Base-by-base conservation (phyloP, 192 early-diverging fungal species). In the Blastocladiella britannica region DNA sequence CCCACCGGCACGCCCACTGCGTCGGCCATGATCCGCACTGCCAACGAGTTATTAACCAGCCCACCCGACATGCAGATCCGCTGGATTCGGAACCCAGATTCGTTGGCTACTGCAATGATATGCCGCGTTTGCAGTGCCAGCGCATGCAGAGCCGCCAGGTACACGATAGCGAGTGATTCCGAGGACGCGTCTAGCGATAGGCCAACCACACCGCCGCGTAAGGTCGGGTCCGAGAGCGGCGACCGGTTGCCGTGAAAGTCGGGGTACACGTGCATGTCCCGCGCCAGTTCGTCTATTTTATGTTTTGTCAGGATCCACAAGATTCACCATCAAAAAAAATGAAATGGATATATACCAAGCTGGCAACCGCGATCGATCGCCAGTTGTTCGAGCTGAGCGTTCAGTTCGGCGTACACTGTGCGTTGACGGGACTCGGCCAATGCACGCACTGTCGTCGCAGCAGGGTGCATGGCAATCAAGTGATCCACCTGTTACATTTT, bases 161-260 rank as follows among this genome's bases (percentile, higher is more conserved):
- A 87, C 0, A 63, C 47, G 0, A 63, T 31, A 3, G 74, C 76
- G 5, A 86, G 63, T 7, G 69, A 67, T 52, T 78, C 64, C 0
- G 76, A 51, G 30, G 47, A 43, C 9, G 62, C 53, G 55, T 81
- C 75, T 7, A 82, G 63, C 28, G 74, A 60, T 28, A 74, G 51
- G 3, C 85, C 83, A 4, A 70, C 65, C 8, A 81, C 63, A 0
- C 64, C 66, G 7, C 85, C 85, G 25, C 77, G 65, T 31, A 84
- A 56, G 25, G 60, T 61, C 52, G 82, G 71, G 57, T 87, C 82
- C 1, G 78, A 73, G 18, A 84, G 62, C 3, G 85, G 85, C 5
- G 79, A 78, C 7, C 85, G 72, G 59, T 85, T 85, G 3, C 85
- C 85, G 62, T 87, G 82, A 59, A 74, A 77, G 63, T 87, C 85